phyloP scores from a whole-genome alignment of 257 asterid genomes.

The Datura wrightii region DNA sequence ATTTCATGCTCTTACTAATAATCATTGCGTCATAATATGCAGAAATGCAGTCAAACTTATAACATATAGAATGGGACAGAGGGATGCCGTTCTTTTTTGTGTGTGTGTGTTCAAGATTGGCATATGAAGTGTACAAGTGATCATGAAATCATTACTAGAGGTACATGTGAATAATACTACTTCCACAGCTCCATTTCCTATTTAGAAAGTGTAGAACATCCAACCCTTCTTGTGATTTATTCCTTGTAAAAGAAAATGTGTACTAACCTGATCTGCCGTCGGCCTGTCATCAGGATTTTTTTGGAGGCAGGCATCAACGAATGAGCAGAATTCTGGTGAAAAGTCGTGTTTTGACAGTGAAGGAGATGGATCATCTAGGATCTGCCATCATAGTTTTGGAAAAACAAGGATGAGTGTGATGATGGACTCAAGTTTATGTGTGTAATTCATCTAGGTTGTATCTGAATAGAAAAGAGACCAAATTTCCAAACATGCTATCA shows the following conservation, averaged over 20 bases:
- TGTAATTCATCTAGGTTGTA: neutral
- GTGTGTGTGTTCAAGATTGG: neutral
- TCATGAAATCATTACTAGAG: neutral
- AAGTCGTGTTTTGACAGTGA: constrained; percentile 66
- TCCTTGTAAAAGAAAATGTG: neutral
- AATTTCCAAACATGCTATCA: neutral
- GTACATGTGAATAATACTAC: neutral
- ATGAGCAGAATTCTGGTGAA: constrained; percentile 86
- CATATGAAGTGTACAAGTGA: neutral
- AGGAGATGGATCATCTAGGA: constrained; percentile 98
- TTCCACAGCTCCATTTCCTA: neutral
- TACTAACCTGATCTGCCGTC: constrained; percentile 92
- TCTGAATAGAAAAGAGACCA: constrained; percentile 18
- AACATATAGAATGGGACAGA: neutral
- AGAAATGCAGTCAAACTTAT: neutral
- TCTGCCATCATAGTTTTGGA: constrained; percentile 47
- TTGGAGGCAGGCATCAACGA: constrained; percentile 87
- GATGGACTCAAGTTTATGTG: constrained; percentile 6
- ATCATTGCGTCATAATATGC: neutral
- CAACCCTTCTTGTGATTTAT: neutral
- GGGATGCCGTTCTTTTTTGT: neutral
- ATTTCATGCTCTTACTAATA: neutral
- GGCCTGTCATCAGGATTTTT: constrained; percentile 84
- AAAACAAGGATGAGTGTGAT: constrained; percentile 30
- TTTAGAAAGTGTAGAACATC: constrained; percentile 5